Conservation (phyloP, 306 rosid genomes). For the Trichosanthes cucumerina region DNA sequence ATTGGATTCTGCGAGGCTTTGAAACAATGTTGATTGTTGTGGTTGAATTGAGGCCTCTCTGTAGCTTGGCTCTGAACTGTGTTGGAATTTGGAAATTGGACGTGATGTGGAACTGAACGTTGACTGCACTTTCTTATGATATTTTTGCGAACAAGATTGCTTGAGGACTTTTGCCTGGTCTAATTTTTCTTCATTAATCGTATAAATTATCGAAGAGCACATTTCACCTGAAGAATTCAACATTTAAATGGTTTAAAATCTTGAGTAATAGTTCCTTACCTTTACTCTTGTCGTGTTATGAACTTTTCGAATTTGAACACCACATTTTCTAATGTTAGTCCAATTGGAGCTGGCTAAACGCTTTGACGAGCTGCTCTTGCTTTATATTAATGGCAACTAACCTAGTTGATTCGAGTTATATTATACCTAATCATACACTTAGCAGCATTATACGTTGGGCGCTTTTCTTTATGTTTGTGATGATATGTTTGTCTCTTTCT, state of each 20-base stretch:
- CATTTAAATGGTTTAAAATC: background rate
- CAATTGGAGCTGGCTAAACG: background rate
- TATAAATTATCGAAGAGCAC: background rate
- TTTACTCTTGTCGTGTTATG: background rate
- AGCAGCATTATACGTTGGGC: background rate
- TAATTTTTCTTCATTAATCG: background rate
- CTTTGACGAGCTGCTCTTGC: background rate
- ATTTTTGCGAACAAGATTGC: background rate
- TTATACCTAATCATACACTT: background rate
- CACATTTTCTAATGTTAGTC: background rate
- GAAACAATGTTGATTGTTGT: background rate
- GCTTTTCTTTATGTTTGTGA: background rate
- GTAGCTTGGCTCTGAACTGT: background rate
- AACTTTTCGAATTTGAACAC: background rate
- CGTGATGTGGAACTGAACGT: background rate
- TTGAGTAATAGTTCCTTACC: background rate
- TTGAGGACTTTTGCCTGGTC: background rate
- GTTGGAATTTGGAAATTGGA: background rate
- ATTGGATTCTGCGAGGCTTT: background rate
- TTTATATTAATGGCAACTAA: background rate
- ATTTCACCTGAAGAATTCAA: background rate
- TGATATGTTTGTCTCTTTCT: background rate
- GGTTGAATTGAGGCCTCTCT: background rate
- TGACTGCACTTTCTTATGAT: background rate
- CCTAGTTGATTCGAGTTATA: background rate